phyloP scores from a whole-genome alignment of 495 filamentous ascomycete species.

The Neurospora sublineolata region DNA sequence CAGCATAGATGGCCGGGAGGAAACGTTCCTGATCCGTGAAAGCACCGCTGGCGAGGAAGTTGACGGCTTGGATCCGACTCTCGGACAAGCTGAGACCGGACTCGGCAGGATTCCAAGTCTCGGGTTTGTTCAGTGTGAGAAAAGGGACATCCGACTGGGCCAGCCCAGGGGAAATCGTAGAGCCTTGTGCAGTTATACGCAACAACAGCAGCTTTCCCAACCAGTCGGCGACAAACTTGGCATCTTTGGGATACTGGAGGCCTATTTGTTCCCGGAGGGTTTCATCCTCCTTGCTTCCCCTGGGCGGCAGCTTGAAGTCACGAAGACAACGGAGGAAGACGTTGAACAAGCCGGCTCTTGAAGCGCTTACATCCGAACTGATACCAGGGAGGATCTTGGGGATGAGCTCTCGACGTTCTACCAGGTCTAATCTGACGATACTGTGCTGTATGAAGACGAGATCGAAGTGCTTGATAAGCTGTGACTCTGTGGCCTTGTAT shows the following conservation, averaged over 20 bases:
- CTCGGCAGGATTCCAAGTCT: slow-evolving; percentile 54
- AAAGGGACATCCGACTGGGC: slow-evolving; percentile 61
- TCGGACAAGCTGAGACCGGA: slow-evolving; percentile 56
- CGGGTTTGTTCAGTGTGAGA: slow-evolving; percentile 53
- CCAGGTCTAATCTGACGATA: slow-evolving; percentile 51
- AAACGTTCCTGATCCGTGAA: slow-evolving; percentile 73
- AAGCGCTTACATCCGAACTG: slow-evolving; percentile 47
- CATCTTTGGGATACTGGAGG: slow-evolving; percentile 53
- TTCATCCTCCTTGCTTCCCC: slow-evolving; percentile 68
- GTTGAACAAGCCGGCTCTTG: slow-evolving; percentile 75
- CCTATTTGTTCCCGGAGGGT: slow-evolving; percentile 53
- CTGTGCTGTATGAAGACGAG: slow-evolving; percentile 82
- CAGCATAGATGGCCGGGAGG: slow-evolving; percentile 70
- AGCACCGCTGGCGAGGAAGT: slow-evolving; percentile 69
- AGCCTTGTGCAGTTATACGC: slow-evolving; percentile 23
- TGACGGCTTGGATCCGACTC: slow-evolving; percentile 53
- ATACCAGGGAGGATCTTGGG: slow-evolving; percentile 64
- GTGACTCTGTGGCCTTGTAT: slow-evolving; percentile 64
- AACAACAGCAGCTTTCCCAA: slow-evolving; percentile 71
- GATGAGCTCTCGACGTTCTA: slow-evolving; percentile 45
- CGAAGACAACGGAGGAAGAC: slow-evolving; percentile 65
- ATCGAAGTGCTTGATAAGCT: slow-evolving; percentile 79
- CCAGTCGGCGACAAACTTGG: slow-evolving; percentile 63
- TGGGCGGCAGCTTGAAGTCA: slow-evolving; percentile 56
- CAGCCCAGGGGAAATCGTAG: slow-evolving; percentile 53